A percentile compares a stretch with the other conserved stretches of the same genome.
phyloP scores from a whole-genome alignment of 371 early-diverging fungal species.

The Apophysomyces trapeziformis region DNA sequence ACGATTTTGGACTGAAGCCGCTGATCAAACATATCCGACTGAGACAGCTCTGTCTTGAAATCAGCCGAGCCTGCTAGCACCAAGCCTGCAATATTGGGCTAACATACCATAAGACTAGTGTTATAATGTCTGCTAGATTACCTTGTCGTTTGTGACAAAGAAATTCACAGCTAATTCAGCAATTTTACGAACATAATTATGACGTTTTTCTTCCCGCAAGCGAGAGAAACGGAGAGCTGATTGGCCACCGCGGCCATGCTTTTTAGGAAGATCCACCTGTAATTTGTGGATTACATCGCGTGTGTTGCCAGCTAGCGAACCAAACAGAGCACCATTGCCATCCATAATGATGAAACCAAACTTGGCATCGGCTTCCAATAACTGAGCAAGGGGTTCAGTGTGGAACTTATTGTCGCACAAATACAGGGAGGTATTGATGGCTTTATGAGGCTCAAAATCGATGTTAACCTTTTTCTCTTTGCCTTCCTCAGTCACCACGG shows the following conservation, averaged over 20 bases:
- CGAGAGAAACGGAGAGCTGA: slow-evolving; percentile 99
- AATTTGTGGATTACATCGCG: slow-evolving; percentile 97
- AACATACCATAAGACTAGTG: slow-evolving; percentile 2
- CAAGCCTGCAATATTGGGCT: slow-evolving; percentile 87
- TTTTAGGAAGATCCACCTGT: slow-evolving; percentile 98
- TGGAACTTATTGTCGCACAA: slow-evolving; percentile 99
- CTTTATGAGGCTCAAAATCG: slow-evolving; percentile 99
- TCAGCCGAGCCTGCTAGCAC: slow-evolving; percentile 99
- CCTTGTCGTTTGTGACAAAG: slow-evolving; percentile 49
- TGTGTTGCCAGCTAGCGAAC: slow-evolving; percentile 96
- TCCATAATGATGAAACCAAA: slow-evolving; percentile 99
- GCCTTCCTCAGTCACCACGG: slow-evolving; percentile 97
- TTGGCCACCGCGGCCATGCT: slow-evolving; percentile 99
- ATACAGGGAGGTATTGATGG: slow-evolving; percentile 99
- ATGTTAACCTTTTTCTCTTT: slow-evolving; percentile 99
- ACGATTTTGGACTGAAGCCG: slow-evolving; percentile 91
- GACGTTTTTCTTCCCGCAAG: slow-evolving; percentile 98
- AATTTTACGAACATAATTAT: slow-evolving; percentile 99
- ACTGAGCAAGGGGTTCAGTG: slow-evolving; percentile 91
- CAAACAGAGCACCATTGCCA: slow-evolving; percentile 98
- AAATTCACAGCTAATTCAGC: slow-evolving; percentile 93
- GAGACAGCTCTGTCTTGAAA: slow-evolving; percentile 96
- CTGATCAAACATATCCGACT: slow-evolving; percentile 95
- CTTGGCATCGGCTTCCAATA: slow-evolving; percentile 95
- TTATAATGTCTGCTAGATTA: slow-evolving; percentile 1